These are phyloP conservation scores for Fragilaria crotonensis DNA, from an alignment of 108 stramenopile genomes.

Conservation along the genomic window DNA sequence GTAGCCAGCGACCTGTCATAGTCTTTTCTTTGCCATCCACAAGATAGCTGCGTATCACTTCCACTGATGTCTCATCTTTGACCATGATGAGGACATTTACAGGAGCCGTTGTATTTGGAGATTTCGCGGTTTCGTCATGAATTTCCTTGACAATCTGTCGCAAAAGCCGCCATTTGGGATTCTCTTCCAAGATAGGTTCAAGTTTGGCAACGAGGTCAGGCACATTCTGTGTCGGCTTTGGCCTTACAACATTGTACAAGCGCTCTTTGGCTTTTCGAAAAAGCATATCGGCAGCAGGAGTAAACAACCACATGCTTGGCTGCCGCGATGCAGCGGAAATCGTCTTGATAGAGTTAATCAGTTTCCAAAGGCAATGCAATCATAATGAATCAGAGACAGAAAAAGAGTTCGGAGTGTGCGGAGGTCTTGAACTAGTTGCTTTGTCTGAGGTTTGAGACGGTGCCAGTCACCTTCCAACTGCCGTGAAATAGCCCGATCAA, in stretches of 20 bases:
- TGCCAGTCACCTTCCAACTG: constrained; percentile 98
- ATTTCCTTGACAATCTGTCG: constrained; percentile 82
- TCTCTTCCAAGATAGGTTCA: constrained; percentile 76
- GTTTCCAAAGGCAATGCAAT: constrained; percentile 83
- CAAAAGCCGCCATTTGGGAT: constrained; percentile 89
- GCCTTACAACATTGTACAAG: constrained; percentile 51
- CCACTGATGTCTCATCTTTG: constrained; percentile 76
- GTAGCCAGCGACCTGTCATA: constrained; percentile 47
- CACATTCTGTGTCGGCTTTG: constrained; percentile 29
- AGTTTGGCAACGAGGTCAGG: constrained; percentile 46
- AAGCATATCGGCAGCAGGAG: constrained; percentile 78
- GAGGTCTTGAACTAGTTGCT: constrained; percentile 87
- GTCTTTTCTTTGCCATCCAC: constrained; percentile 44
- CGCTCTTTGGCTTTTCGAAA: constrained; percentile 88
- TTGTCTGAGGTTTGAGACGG: constrained; percentile 68
- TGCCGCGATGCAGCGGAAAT: constrained; percentile 47
- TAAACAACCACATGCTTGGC: constrained; percentile 88
- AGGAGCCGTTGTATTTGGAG: constrained; percentile 2
- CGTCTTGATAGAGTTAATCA: constrained; percentile 68
- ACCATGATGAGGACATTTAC: constrained; percentile 74
- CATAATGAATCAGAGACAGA: constrained; percentile 85
- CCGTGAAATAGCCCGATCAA: constrained; percentile 72
- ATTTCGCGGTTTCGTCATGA: constrained; percentile 26
- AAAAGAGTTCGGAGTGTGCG: constrained; percentile 77
- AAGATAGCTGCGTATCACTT: constrained; percentile 61